phyloP scores from a whole-genome alignment of 2,329 filamentous ascomycete genomes.

The Cercospora sp. region DNA sequence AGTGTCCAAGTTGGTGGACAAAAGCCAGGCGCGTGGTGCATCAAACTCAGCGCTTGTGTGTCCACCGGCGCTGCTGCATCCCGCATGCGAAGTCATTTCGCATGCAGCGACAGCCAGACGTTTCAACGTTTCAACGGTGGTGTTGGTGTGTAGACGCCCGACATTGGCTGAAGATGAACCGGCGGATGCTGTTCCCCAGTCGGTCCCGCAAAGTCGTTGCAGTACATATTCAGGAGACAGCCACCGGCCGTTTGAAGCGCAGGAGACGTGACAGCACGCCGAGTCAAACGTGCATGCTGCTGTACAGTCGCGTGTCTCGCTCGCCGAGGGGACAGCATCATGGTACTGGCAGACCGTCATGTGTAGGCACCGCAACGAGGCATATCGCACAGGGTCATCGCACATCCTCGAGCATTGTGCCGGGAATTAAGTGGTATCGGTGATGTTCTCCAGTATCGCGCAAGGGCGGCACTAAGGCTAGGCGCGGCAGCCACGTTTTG shows the following conservation, averaged over 20 bases:
- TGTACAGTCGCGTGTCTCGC: not conserved
- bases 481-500: constrained; percentile 13
- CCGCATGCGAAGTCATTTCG: constrained; percentile 4
- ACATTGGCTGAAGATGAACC: not conserved
- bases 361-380: not conserved
- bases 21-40: not conserved
- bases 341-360: not conserved
- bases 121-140: not conserved
- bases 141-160: not conserved
- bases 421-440: not conserved
- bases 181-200: not conserved
- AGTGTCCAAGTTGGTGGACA: not conserved
- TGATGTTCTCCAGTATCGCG: not conserved
- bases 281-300: not conserved
- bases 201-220: not conserved
- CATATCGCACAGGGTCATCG: not conserved
- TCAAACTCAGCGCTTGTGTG: not conserved
- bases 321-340: not conserved
- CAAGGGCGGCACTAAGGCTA: not conserved
- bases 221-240: not conserved
- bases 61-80: not conserved
- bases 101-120: not conserved
- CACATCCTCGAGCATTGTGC: not conserved
- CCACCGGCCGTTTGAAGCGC: not conserved
- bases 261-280: not conserved